A percentile compares a stretch with the other conserved stretches of the same genome.
phyloP scores from a whole-genome alignment of 169 alveolate genomes.

The Theileria parva region DNA sequence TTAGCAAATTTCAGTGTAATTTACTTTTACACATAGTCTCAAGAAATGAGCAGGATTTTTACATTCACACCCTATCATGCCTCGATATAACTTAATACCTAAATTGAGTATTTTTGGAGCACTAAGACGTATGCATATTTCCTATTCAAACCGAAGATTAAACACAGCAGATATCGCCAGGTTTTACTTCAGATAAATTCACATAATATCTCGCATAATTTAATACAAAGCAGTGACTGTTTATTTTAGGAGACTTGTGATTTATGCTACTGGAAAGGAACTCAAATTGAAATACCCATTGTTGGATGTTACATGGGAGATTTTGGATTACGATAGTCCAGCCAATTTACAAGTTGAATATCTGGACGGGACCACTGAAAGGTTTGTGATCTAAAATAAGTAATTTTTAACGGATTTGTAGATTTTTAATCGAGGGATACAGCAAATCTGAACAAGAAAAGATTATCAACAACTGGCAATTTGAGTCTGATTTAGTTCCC shows the following conservation, averaged over 20 bases:
- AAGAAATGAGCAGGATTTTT: background rate
- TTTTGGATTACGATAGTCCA: conserved; percentile 70
- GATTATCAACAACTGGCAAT: conserved; percentile 59
- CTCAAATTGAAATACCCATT: conserved; percentile 70
- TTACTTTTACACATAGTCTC: background rate
- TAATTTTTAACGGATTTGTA: background rate
- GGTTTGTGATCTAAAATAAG: conserved; percentile 11
- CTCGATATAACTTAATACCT: conserved; percentile 50
- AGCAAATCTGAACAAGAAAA: conserved; percentile 55
- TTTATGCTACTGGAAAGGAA: conserved; percentile 73
- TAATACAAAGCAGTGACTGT: background rate
- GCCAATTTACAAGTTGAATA: conserved; percentile 55
- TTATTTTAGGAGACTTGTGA: conserved; percentile 63
- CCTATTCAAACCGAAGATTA: conserved; percentile 61
- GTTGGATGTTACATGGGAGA: conserved; percentile 77
- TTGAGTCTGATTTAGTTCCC: conserved; percentile 55
- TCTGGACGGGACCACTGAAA: conserved; percentile 39
- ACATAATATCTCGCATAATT: background rate
- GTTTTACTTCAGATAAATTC: conserved; percentile 12
- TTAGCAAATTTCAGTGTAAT: background rate
- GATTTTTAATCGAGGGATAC: conserved; percentile 62
- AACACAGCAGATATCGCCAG: conserved; percentile 68
- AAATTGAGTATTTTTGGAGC: conserved; percentile 56
- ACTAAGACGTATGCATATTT: conserved; percentile 53
- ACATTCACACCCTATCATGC: conserved; percentile 23